Conservation (phyloP, 805 yeast species). For the Sporopachydermia lactativora region DNA sequence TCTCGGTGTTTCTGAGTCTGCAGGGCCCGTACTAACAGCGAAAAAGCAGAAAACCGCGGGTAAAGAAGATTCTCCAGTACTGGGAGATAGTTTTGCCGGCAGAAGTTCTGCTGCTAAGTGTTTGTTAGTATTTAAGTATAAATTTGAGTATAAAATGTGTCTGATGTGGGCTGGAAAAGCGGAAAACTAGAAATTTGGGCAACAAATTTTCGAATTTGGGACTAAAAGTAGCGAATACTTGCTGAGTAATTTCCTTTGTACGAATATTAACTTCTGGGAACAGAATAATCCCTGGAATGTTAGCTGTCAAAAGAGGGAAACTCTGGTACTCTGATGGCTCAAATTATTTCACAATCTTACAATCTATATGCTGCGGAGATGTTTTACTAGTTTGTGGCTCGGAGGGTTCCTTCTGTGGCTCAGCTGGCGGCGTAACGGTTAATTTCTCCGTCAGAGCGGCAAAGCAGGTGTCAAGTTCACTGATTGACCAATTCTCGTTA, state of each 20-base stretch:
- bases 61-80: slow-evolving; percentile 47
- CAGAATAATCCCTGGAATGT: slow-evolving; percentile 48
- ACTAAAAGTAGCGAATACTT: no score
- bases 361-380: slow-evolving; percentile 7
- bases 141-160: no score
- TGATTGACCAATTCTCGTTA: slow-evolving; percentile 56
- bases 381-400: slow-evolving; percentile 7
- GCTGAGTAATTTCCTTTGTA: slow-evolving; percentile 27
- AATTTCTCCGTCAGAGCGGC: slow-evolving; percentile 11
- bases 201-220: no score
- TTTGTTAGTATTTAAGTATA: no score
- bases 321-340: slow-evolving; percentile 3
- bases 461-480: slow-evolving; percentile 10
- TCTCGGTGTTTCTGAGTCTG: slow-evolving; percentile 12
- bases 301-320: slow-evolving; percentile 11
- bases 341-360: slow-evolving; percentile 6
- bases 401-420: slow-evolving; percentile 6
- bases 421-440: slow-evolving; percentile 7
- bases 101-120: slow-evolving; percentile 36
- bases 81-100: slow-evolving; percentile 48
- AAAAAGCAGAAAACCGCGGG: slow-evolving; percentile 58
- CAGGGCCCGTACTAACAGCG: slow-evolving; percentile 31
- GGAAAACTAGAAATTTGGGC: neutral
- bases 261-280: slow-evolving; percentile 81
- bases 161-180: no score